Evolutionary conservation across 371 early-diverging fungal genomes (phyloP).

Genomic region (Lichtheimia hyalospora): DNA sequence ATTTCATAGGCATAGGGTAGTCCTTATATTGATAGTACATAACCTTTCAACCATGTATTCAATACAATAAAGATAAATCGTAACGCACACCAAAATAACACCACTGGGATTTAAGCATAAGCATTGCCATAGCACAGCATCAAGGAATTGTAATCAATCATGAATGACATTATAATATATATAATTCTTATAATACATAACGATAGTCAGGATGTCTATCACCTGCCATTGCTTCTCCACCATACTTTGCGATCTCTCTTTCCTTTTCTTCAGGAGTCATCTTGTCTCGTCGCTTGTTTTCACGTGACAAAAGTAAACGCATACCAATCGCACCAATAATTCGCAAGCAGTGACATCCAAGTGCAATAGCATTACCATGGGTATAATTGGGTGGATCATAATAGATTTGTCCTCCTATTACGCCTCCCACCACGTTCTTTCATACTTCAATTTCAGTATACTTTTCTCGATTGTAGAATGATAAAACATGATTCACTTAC

Average conservation of each 20-base stretch:
- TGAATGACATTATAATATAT: no score
- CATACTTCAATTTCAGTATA: no score
- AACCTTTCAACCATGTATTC: no score
- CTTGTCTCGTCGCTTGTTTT: constrained; percentile 22
- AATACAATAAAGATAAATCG: no score
- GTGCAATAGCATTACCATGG: constrained; percentile 19
- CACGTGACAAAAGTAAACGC: constrained; percentile 21
- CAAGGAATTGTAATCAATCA: no score
- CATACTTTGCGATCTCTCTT: constrained; percentile 24
- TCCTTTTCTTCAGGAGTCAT: constrained; percentile 14
- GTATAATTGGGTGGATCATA: constrained; percentile 13
- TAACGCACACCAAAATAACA: no score
- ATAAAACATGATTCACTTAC: no score
- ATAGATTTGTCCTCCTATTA: constrained; percentile 39
- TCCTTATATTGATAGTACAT: no score
- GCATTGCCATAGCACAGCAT: no score
- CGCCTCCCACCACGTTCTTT: constrained; percentile 24
- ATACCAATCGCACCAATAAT: constrained; percentile 18
- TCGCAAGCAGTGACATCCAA: constrained; percentile 22
- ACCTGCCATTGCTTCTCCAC: constrained; percentile 38
- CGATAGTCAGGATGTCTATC: constrained; percentile 47
- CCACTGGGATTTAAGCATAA: no score
- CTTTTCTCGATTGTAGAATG: no score
- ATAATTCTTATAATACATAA: constrained; percentile 26
- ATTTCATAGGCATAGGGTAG: no score